Evolutionary conservation across 495 filamentous ascomycete species (phyloP), one percentile per base, ranked within the genome.

Genomic region (Platismatia glauca): DNA sequence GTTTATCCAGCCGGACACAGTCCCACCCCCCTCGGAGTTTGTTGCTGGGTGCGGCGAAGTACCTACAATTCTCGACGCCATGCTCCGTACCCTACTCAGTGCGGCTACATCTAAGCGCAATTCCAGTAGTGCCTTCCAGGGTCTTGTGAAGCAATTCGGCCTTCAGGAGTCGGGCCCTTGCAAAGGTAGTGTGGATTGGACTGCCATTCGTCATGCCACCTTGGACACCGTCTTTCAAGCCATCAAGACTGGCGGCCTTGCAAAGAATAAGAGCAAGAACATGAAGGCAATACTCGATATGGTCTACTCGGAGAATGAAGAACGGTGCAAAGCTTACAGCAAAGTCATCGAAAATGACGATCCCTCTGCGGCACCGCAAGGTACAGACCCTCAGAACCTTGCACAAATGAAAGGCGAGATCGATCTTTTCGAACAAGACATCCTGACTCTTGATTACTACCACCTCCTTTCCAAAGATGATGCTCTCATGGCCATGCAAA

Each of bases 11-110:
- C 93, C 94, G 1, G 74, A 83, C 20, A 82, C 75, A 2, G 85
- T 94, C 20, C 90, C 90, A 0, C 74, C 80, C 11, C 89, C 94
- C 1, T 90, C 89, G n/a, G 74, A 89, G 3, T 86, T 86, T 4
- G 81, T 91, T 18, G 84, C 91, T 22, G 93, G 92, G 3, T 98
- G 94, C 67, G 94, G 94, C 18, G 92, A 98, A 72, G 94, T 97
- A 0, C 93, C 93, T 0, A 93, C 86, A 24, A 85, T 97, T 1
- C 79, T 98, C 0, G 94, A 97, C 70, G 94, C 92, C 0, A 76
- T 98, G 0, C 81, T 96, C 29, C 82, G 91, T 31, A 96, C 91
- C 0, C 70, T 87, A 7, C 79, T 96, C 31, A 95, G 89, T 70
- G 88, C 87, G 1, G 84, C 86, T 9, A 94, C 89, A 0, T 84